Base-by-base conservation (phyloP, 192 early-diverging fungal species). In the Entomortierella lignicola region DNA sequence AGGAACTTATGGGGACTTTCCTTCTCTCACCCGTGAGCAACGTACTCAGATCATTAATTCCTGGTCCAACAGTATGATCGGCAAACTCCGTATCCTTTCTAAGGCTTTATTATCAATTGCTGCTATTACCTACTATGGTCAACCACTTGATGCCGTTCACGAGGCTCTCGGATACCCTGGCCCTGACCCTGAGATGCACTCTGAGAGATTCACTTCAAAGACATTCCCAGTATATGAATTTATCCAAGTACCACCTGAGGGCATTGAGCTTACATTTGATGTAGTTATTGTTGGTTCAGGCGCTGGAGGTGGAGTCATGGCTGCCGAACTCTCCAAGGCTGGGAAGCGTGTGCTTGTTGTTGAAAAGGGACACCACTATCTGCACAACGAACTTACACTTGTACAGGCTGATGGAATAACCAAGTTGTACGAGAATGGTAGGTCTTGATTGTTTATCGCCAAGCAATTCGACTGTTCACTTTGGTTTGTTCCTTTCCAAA, bases 271-370 rank as follows among this genome's bases (percentile, higher is more conserved):
- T 51, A 60, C 53, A 20, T 85, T 66, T 37, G 93, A 94, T 77
- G 88, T 89, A 1, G 89, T 94, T 20, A 81, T 94, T 52, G 73
- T 93, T 58, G 92, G 92, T 0, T 87, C 85, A 20, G 93, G 93
- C 18, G 87, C 88, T 32, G 93, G 93, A 39, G 88, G 92, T 39
- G 88, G 90, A 51, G 87, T 91, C 2, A 69, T 84, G 50, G 94
- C 94, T 4, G 88, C 85, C 7, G 85, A 90, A 52, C 85, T 95
- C 10, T 77, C 92, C 0, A 75, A 83, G 62, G 84, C 85, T 21
- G 94, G 92, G 2, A 84, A 92, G 69, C 81, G 69, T 1, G 92
- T 95, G 8, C 43, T 95, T 18, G 88, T 95, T 6, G 63, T 94
- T 20, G 94, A 95, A 73, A 95, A 94, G 74, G 92, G 87, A 10